Evolutionary conservation across 768 basidiomycete genomes (phyloP).

Genomic region (Chalciporus sphaerocephalus): DNA sequence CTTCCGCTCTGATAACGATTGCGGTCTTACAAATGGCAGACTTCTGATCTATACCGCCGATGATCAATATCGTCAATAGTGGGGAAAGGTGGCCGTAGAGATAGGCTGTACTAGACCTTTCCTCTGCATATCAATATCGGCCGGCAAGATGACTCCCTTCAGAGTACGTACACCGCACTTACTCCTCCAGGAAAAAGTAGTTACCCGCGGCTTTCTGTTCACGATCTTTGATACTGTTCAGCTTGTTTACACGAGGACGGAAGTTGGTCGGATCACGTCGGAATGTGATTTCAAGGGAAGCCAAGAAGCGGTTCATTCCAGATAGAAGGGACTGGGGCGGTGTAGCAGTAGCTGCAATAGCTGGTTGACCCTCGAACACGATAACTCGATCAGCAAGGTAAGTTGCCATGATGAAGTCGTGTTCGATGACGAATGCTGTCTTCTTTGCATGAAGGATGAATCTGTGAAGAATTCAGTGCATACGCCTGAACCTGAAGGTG

Average conservation of each 20-base stretch:
- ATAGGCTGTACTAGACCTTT: conserved; percentile 13
- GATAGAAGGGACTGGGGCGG: conserved; percentile 94
- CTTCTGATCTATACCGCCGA: conserved; percentile 7
- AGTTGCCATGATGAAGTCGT: conserved; percentile 99
- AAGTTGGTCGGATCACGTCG: conserved; percentile 95
- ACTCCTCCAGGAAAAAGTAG: conserved; percentile 92
- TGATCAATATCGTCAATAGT: conserved; percentile 9
- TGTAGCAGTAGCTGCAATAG: conserved; percentile 82
- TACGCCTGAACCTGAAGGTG: neutral
- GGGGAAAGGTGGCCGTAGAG: conserved; percentile 1
- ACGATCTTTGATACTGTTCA: conserved; percentile 78
- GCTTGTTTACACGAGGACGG: conserved; percentile 84
- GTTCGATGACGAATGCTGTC: conserved; percentile 98
- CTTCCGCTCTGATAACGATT: conserved; percentile 11
- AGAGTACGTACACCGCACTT: conserved; percentile 13
- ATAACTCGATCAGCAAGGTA: conserved; percentile 98
- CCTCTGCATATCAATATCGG: neutral
- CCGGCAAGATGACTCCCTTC: neutral
- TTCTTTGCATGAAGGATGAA: conserved; percentile 97
- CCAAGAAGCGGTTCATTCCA: conserved; percentile 98
- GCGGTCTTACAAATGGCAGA: conserved; percentile 7
- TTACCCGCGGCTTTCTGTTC: conserved; percentile 86
- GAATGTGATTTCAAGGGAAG: conserved; percentile 96
- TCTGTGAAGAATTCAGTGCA: conserved; percentile 32
- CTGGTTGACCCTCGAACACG: conserved; percentile 86